phyloP scores from a whole-genome alignment of 2,329 filamentous ascomycete species.

The Epichloe sibirici region DNA sequence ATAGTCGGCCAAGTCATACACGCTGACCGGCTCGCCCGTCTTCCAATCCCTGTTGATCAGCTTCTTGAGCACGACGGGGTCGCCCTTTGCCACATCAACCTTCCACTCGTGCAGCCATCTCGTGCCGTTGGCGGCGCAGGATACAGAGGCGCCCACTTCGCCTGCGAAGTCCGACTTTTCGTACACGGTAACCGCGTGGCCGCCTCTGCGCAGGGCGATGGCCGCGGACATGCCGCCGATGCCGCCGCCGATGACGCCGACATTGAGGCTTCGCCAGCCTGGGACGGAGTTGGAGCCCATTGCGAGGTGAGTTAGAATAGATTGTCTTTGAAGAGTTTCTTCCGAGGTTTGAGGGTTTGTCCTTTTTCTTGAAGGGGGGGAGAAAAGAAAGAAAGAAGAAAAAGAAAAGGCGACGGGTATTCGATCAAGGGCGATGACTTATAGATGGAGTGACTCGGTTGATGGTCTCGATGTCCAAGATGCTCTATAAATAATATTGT shows the following conservation, averaged over 20 bases:
- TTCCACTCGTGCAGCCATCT: constrained; percentile 58
- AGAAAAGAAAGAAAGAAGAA: no score
- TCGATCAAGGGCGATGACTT: no score
- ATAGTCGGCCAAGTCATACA: constrained; percentile 53
- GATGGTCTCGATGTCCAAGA: background rate
- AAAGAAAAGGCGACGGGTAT: no score
- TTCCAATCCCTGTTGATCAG: constrained; percentile 61
- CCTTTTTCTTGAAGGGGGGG: no score
- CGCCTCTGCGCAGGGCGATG: constrained; percentile 33
- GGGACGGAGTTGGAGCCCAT: constrained; percentile 15
- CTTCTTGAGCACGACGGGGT: constrained; percentile 52
- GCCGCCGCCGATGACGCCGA: constrained; percentile 33
- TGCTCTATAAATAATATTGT: background rate
- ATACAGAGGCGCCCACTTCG: constrained; percentile 56
- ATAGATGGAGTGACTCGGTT: no score
- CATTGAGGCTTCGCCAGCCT: constrained; percentile 32
- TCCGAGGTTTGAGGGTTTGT: no score
- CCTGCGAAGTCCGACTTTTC: constrained; percentile 54
- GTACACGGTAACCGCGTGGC: constrained; percentile 46
- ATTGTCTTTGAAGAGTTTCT: no score
- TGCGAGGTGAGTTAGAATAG: background rate
- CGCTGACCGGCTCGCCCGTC: constrained; percentile 52
- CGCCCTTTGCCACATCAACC: constrained; percentile 50
- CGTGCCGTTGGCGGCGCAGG: constrained; percentile 58
- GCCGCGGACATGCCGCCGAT: constrained; percentile 36